phyloP scores from a whole-genome alignment of 2,329 filamentous ascomycete species.

The Aspergillus niger region DNA sequence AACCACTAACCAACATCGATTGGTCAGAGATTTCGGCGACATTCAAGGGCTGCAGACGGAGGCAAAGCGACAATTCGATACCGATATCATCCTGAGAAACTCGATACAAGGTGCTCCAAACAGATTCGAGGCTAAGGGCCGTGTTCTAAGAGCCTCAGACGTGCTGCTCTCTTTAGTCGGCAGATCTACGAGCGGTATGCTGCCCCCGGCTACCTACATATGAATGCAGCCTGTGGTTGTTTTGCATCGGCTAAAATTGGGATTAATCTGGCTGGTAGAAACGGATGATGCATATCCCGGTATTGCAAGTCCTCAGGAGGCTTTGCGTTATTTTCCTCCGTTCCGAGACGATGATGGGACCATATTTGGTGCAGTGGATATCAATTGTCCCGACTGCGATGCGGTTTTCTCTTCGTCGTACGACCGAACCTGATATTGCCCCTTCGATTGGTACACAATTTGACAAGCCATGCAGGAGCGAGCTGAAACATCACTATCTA shows the following conservation, averaged over 20 bases:
- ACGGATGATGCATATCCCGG: slow-evolving; percentile 17
- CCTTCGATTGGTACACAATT: neutral
- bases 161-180: slow-evolving; percentile 26
- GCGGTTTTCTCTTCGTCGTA: slow-evolving; percentile 34
- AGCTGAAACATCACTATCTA: slow-evolving; percentile 32
- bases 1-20: slow-evolving; percentile 8
- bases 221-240: slow-evolving; percentile 4
- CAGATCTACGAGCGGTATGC: slow-evolving; percentile 22
- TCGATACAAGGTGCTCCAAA: slow-evolving; percentile 16
- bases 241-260: slow-evolving; percentile 6
- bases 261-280: slow-evolving; percentile 8
- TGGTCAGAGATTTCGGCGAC: slow-evolving; percentile 15
- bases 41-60: slow-evolving; percentile 10
- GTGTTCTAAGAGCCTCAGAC: slow-evolving; percentile 27
- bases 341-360: slow-evolving; percentile 28
- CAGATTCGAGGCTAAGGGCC: slow-evolving; percentile 19
- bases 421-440: neutral
- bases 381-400: slow-evolving; percentile 32
- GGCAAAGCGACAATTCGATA: slow-evolving; percentile 22
- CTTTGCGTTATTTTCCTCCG: slow-evolving; percentile 31
- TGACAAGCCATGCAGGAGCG: slow-evolving; percentile 21
- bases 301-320: slow-evolving; percentile 30
- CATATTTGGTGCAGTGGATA: slow-evolving; percentile 23
- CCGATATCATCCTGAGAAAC: slow-evolving; percentile 19
- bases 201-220: slow-evolving; percentile 9